phyloP scores from a whole-genome alignment of 2,329 filamentous ascomycete species.

The Trematosphaeria pertusa region DNA sequence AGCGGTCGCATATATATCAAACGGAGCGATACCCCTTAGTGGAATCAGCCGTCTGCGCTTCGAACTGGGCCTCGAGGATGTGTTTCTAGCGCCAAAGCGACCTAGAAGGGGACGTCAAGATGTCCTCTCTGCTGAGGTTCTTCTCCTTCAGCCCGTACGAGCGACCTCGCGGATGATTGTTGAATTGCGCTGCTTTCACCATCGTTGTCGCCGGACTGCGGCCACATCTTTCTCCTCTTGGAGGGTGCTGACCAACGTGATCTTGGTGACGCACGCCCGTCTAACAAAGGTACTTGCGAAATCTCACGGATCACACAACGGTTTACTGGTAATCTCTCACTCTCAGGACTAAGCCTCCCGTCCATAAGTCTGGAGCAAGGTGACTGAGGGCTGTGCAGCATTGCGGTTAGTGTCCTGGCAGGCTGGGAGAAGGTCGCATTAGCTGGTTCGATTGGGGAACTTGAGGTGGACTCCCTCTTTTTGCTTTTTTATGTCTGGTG shows the following conservation, averaged over 20 bases:
- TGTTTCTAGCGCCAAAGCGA: constrained; percentile 47
- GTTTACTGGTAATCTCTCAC: no score
- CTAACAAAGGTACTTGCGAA: no score
- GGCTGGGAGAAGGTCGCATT: no score
- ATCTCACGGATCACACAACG: no score
- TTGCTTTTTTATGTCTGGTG: no score
- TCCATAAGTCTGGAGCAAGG: no score
- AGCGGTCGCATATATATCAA: constrained; percentile 55
- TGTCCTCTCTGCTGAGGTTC: constrained; percentile 45
- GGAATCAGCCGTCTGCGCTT: constrained; percentile 32
- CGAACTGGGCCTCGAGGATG: constrained; percentile 48
- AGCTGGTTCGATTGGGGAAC: no score
- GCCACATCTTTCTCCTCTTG: constrained; percentile 16
- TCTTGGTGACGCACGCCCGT: constrained; percentile 57
- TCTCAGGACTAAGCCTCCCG: no score
- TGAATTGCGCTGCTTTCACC: constrained; percentile 1
- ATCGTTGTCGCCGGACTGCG: background rate
- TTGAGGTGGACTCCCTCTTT: no score
- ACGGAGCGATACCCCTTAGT: background rate
- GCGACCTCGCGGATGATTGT: constrained; percentile 49
- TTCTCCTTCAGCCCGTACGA: constrained; percentile 40
- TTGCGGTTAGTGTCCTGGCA: no score
- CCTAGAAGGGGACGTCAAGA: constrained; percentile 31
- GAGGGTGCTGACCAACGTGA: constrained; percentile 51
- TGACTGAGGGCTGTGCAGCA: no score